Conservation (phyloP, 2,329 filamentous ascomycete genomes). For the Pestalotiopsis sp. region DNA sequence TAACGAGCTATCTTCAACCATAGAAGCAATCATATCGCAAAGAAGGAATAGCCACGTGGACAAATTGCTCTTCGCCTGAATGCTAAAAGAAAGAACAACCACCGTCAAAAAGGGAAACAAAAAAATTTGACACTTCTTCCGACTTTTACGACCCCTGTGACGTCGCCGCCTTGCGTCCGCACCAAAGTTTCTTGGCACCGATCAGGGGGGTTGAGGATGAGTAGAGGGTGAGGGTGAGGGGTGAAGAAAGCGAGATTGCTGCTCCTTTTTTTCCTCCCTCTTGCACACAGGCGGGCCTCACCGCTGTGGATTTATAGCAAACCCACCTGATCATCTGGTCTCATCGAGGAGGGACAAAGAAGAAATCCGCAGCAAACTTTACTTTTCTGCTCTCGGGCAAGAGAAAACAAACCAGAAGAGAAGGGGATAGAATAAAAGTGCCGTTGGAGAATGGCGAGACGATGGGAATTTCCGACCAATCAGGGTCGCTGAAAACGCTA, state of each 20-base stretch:
- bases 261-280: background rate
- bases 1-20: background rate
- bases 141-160: background rate
- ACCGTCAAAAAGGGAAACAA: background rate
- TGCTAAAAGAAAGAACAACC: background rate
- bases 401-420: background rate
- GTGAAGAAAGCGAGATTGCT: background rate
- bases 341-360: background rate
- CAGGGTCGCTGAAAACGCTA: background rate
- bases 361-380: background rate
- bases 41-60: background rate
- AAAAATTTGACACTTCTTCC: background rate
- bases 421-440: background rate
- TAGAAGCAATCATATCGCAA: background rate
- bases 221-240: background rate
- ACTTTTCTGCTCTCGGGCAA: background rate
- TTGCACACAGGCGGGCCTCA: background rate
- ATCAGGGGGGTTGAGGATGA: background rate
- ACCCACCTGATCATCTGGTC: background rate
- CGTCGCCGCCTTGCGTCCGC: background rate
- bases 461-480: background rate
- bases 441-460: background rate
- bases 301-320: background rate
- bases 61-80: background rate
- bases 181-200: background rate